Evolutionary conservation across 1,139 yeast genomes (phyloP), one percentile per base, ranked within the genome.

Genomic region (Sugiyamaella paludigena): DNA sequence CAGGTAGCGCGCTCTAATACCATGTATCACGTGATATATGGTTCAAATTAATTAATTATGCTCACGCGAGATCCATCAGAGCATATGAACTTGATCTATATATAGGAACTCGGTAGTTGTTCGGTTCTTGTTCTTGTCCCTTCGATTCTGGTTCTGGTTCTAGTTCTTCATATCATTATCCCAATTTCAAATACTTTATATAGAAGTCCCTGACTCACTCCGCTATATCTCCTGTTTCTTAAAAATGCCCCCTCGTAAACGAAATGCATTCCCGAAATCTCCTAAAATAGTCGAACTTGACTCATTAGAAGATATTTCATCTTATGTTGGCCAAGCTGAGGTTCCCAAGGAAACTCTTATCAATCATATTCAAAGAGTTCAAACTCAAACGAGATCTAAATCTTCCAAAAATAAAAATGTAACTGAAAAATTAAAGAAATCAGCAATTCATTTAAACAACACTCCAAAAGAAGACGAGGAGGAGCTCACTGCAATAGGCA

Each of bases 331-430:
- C 8, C 35, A 51, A 13, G 57, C 59, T 7, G 61, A 53, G 2
- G 46, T 63, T 16, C 66, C 66, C 1, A 48, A 52, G 10, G 51
- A 54, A 34, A 58, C 68, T n/a, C 54, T 66, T 35, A 41, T 62
- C 10, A 58, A 62, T 31, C 63, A 65, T 41, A 62, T 66, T 39
- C 59, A 57, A 34, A 49, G 52, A 19, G 54, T 61, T 35, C 58
- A 61, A 40, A 38, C 48, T 31, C 45, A 49, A 29, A 27, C 36
- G 16, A 9, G n/a, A 15, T 27, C 24, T 4, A 15, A 13, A 29
- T 29, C 36, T 32, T 36, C 46, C 34, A 26, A 15, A 30, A 26
- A 16, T 24, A 34, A 11, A 34, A 28, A 27, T 30, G 40, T 35
- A 13, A 43, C 39, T 31, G 36, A 35, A 26, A 36, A 36, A 11